Base-by-base conservation (phyloP, 2,329 filamentous ascomycete species). In the Colletotrichum horii region DNA sequence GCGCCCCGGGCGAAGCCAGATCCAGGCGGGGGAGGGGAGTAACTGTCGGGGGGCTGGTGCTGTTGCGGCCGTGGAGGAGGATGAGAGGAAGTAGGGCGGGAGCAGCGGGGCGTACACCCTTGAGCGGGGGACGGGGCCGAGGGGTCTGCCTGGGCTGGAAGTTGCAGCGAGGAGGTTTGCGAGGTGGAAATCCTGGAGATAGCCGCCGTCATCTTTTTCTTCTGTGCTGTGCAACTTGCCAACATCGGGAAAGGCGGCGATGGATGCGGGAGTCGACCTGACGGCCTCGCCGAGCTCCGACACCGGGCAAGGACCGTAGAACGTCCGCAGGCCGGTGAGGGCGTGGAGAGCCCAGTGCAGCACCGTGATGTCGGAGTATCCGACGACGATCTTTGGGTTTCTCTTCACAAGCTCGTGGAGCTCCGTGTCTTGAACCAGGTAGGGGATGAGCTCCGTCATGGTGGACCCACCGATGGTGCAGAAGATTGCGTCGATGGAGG, bases 291-390 rank as follows among this genome's bases (percentile, higher is more conserved):
- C 84, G 1, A 87, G 83, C 75, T 87, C 85, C 2, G 84, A 79
- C 62, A 87, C 81, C 3, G 82, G 79, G 5, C 83, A 81, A 4
- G 86, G 86, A 0, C 86, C 86, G 78, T 87, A 87, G 68, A 87
- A 87, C 6, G 85, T 87, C 55, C 85, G 84, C 43, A 87, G 79
- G 1, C 86, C 86, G 1, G 83, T 80, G 14, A 80, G 30, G 2
- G 82, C 82, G 74, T 84, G 75, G 38, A 87, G 78, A 65, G 84
- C 83, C 86, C 86, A 87, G 78, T 87, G 86, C 43, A 87, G 71
- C 36, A 83, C 81, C 1, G 84, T 85, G 68, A 87, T 87, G 71
- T 87, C 86, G 2, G 84, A 86, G 71, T 82, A 86, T 3, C 86
- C 86, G 19, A 87, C 82, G 2, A 87, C 80, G 24, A 87, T 81